Evolutionary conservation across 116 monocot species (phyloP).

Genomic region (Posidonia oceanica): DNA sequence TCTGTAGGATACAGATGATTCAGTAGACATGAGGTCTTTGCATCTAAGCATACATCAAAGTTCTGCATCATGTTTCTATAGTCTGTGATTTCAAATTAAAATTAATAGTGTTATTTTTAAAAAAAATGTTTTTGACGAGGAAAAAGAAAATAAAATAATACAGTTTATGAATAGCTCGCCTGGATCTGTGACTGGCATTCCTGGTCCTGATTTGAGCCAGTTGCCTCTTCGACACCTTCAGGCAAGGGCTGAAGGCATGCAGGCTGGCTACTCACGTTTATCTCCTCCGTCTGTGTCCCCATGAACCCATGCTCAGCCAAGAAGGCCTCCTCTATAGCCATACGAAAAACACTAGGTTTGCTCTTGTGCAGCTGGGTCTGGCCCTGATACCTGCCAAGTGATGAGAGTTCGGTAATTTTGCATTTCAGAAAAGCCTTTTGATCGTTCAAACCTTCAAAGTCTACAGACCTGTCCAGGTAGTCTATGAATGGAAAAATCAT

Average conservation of each 20-base stretch:
- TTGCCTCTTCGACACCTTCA: slow-evolving; percentile 38
- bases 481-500: slow-evolving; percentile 87
- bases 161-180: slow-evolving; percentile 13
- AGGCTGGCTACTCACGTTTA: slow-evolving; percentile 12
- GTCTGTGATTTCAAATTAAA: too few species aligned
- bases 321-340: slow-evolving; percentile 94
- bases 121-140: too few species aligned
- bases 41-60: too few species aligned
- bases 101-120: too few species aligned
- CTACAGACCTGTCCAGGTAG: slow-evolving; percentile 49
- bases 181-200: slow-evolving; percentile 51
- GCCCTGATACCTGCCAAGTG: slow-evolving; percentile 58
- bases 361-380: slow-evolving; percentile 68
- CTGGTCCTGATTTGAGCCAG: slow-evolving; percentile 62
- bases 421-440: neutral
- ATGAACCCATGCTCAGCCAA: slow-evolving; percentile 65
- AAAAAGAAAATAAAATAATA: too few species aligned
- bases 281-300: slow-evolving; percentile 19
- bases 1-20: too few species aligned
- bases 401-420: neutral
- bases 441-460: neutral
- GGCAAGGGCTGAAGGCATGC: slow-evolving; percentile 16
- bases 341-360: slow-evolving; percentile 57
- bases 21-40: too few species aligned
- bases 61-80: too few species aligned